phyloP scores from a whole-genome alignment of 2,329 filamentous ascomycete genomes.

The Clarireedia hainanense region DNA sequence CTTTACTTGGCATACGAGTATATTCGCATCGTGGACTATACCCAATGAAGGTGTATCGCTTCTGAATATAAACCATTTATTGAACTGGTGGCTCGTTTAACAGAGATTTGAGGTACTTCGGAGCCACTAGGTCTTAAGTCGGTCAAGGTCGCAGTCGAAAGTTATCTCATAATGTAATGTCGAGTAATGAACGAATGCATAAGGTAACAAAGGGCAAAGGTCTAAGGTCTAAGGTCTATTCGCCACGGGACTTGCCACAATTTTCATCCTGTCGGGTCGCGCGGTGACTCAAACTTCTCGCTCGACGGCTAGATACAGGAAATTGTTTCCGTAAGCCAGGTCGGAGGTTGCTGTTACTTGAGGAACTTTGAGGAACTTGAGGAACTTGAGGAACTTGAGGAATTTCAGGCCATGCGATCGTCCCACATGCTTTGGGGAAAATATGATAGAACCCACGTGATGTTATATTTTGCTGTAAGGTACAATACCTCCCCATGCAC shows the following conservation, averaged over 20 bases:
- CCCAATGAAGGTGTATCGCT: background rate
- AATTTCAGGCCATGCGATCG: background rate
- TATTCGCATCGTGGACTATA: background rate
- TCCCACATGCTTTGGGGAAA: slow-evolving; percentile 2
- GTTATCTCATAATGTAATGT: background rate
- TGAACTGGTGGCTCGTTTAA: background rate
- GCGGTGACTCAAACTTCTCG: slow-evolving; percentile 6
- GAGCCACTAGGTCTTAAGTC: background rate
- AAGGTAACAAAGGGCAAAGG: background rate
- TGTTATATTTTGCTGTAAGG: slow-evolving; percentile 11
- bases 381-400: background rate
- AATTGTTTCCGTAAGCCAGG: slow-evolving; percentile 8
- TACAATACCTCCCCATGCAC: slow-evolving; percentile 6
- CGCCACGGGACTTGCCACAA: slow-evolving; percentile 2
- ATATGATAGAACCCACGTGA: background rate
- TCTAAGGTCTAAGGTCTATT: background rate
- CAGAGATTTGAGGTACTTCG: slow-evolving; percentile 7
- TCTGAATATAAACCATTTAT: background rate
- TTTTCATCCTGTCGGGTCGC: slow-evolving; percentile 3
- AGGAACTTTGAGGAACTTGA: background rate
- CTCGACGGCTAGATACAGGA: slow-evolving; percentile 6
- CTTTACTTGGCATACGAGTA: background rate
- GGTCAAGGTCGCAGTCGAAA: background rate
- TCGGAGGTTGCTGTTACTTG: background rate
- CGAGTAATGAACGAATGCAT: background rate